A percentile compares a stretch with the other conserved stretches of the same genome.
phyloP scores from a whole-genome alignment of 139 green algal genomes.

The Volvox africanus region DNA sequence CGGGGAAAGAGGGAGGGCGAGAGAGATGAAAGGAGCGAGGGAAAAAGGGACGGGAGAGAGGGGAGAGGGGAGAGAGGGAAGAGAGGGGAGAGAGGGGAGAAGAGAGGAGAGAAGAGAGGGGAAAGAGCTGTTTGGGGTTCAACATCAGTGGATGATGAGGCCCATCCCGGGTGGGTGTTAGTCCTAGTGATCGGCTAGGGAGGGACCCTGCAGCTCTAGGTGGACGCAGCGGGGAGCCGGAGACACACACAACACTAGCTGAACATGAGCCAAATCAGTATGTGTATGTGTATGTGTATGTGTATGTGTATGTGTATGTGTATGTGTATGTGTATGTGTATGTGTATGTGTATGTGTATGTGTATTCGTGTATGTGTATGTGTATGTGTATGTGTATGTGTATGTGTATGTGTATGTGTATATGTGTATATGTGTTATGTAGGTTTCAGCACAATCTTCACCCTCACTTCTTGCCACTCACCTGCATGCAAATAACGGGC shows the following conservation, averaged over 20 bases:
- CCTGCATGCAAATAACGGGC: constrained; percentile 33
- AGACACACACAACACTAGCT: too few species aligned
- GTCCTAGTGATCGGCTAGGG: neutral
- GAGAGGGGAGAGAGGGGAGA: too few species aligned
- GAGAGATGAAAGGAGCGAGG: neutral
- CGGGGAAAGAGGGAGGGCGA: neutral
- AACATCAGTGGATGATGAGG: neutral
- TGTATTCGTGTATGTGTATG: too few species aligned
- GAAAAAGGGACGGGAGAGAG: neutral
- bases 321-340: too few species aligned
- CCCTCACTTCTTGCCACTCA: too few species aligned
- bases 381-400: too few species aligned
- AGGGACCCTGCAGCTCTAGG: neutral
- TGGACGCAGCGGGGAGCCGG: neutral
- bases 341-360: too few species aligned
- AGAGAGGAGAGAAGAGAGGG: neutral
- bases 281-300: too few species aligned
- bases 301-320: too few species aligned
- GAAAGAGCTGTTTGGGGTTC: neutral
- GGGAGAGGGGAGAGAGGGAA: neutral
- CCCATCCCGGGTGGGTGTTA: neutral
- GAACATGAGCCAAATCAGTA: neutral
- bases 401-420: too few species aligned
- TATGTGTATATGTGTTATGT: too few species aligned
- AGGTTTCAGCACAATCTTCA: too few species aligned